A percentile compares a stretch with the other conserved stretches of the same genome.
phyloP scores from a whole-genome alignment of 2,329 filamentous ascomycete species.

The Grosmannia clavigera region DNA sequence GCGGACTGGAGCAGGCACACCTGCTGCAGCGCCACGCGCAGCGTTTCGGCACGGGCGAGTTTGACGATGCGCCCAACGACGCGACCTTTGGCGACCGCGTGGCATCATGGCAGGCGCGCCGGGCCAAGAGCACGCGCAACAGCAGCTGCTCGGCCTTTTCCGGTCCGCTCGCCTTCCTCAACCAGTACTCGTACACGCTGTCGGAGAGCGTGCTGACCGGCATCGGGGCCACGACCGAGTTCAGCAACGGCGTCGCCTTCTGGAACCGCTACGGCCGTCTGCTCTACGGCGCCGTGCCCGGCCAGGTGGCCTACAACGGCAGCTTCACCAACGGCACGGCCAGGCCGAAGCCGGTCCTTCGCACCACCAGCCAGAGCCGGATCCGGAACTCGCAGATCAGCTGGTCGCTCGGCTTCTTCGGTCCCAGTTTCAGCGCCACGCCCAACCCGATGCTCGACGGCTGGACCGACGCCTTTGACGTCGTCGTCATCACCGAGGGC shows the following conservation, averaged over 20 bases:
- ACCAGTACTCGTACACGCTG: slow-evolving; percentile 35
- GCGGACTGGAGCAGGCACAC: slow-evolving; percentile 41
- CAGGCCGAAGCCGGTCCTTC: slow-evolving; percentile 34
- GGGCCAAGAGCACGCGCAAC: slow-evolving; percentile 10
- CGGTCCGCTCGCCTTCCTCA: slow-evolving; percentile 39
- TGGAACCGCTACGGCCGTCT: slow-evolving; percentile 42
- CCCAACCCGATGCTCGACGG: slow-evolving; percentile 25
- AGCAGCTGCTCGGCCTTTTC: slow-evolving; percentile 15
- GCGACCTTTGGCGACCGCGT: slow-evolving; percentile 36
- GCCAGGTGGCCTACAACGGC: slow-evolving; percentile 34
- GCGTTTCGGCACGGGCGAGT: slow-evolving; percentile 30
- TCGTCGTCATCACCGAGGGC: slow-evolving; percentile 38
- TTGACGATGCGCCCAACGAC: slow-evolving; percentile 36
- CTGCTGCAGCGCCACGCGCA: slow-evolving; percentile 42
- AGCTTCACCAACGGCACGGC: slow-evolving; percentile 31
- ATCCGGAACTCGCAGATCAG: slow-evolving; percentile 42
- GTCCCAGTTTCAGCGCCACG: slow-evolving; percentile 27
- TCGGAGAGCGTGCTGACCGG: slow-evolving; percentile 31
- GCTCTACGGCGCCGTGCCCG: slow-evolving; percentile 34
- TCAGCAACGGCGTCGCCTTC: slow-evolving; percentile 34
- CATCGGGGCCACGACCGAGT: slow-evolving; percentile 36
- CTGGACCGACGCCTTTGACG: slow-evolving; percentile 29
- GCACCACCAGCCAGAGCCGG: slow-evolving; percentile 40
- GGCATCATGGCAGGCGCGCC: slow-evolving; percentile 26
- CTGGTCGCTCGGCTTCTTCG: slow-evolving; percentile 40